Conservation (phyloP, 768 basidiomycete species). For the Saitozyma podzolica region DNA sequence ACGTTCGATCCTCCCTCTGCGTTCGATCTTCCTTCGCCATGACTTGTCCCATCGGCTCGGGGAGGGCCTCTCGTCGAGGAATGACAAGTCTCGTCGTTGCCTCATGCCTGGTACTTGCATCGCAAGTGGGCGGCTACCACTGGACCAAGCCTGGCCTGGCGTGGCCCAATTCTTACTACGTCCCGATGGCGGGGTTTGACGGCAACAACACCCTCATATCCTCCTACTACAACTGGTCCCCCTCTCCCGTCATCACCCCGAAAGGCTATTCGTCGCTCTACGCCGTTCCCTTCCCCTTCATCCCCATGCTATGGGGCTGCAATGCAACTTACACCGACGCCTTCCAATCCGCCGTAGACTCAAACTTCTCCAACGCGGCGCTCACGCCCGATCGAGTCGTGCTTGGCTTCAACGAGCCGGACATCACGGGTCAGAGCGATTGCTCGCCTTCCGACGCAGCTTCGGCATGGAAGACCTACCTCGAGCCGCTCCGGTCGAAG, state of each 20-base stretch:
- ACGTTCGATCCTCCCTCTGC: no score
- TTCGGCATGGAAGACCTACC: constrained; percentile 59
- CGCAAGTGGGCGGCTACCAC: neutral
- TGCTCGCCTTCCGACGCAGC: constrained; percentile 59
- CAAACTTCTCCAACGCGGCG: constrained; percentile 11
- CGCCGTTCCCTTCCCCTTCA: constrained; percentile 22
- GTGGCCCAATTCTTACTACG: constrained; percentile 29
- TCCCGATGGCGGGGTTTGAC: constrained; percentile 29
- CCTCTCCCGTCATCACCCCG: constrained; percentile 14
- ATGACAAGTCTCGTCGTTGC: no score
- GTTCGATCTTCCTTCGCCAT: no score
- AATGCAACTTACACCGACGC: constrained; percentile 12
- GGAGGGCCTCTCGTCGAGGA: no score
- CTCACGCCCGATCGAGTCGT: constrained; percentile 20
- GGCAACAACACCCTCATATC: constrained; percentile 18
- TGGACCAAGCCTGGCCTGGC: constrained; percentile 22
- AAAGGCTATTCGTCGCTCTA: neutral
- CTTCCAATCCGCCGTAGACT: constrained; percentile 9
- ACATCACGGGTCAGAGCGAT: constrained; percentile 59
- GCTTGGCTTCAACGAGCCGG: constrained; percentile 42
- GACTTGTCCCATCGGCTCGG: no score
- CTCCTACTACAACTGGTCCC: constrained; percentile 32
- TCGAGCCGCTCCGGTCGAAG: constrained; percentile 58
- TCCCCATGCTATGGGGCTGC: constrained; percentile 39
- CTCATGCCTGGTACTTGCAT: no score